A percentile compares a stretch with the other conserved stretches of the same genome.
phyloP scores from a whole-genome alignment of 305 asterid genomes.

The Fraxinus sp. region DNA sequence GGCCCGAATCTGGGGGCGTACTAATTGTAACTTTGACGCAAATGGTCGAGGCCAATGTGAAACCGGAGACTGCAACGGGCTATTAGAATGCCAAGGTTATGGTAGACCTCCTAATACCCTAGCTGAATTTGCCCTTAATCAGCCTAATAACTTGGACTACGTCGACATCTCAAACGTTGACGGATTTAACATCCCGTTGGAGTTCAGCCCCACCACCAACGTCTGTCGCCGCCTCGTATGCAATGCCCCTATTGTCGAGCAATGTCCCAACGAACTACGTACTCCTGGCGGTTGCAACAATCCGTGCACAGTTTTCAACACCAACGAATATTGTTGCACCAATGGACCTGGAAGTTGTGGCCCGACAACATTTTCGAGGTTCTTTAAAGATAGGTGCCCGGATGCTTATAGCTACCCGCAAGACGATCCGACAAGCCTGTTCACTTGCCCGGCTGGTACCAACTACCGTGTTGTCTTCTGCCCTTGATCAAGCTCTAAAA shows the following conservation, averaged over 20 bases:
- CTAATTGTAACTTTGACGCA: conserved; percentile 33
- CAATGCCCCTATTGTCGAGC: not conserved
- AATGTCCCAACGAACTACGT: conserved; percentile 21
- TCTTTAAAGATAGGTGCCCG: conserved; percentile 28
- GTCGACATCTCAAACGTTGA: conserved; percentile 32
- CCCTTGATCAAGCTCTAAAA: conserved; percentile 15
- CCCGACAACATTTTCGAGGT: conserved; percentile 6
- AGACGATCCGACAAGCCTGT: conserved; percentile 26
- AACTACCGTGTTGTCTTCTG: conserved; percentile 33
- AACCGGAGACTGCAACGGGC: conserved; percentile 38
- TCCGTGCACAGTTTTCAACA: conserved; percentile 29
- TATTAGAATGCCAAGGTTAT: conserved; percentile 30
- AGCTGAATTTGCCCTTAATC: conserved; percentile 33
- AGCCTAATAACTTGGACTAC: conserved; percentile 25
- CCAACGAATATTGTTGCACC: conserved; percentile 28
- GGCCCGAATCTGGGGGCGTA: conserved; percentile 41
- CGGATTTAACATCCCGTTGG: conserved; percentile 38
- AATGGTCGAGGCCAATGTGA: conserved; percentile 32
- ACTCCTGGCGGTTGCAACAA: conserved; percentile 33
- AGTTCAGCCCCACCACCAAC: conserved; percentile 18
- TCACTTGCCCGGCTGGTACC: conserved; percentile 28
- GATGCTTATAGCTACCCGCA: conserved; percentile 34
- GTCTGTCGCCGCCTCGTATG: conserved; percentile 17
- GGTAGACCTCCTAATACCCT: conserved; percentile 35
- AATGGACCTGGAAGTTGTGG: conserved; percentile 12